A percentile compares a stretch with the other conserved stretches of the same genome.
Conservation (phyloP, 164 flowering plant genomes). For the Nymphaea thermarum region DNA sequence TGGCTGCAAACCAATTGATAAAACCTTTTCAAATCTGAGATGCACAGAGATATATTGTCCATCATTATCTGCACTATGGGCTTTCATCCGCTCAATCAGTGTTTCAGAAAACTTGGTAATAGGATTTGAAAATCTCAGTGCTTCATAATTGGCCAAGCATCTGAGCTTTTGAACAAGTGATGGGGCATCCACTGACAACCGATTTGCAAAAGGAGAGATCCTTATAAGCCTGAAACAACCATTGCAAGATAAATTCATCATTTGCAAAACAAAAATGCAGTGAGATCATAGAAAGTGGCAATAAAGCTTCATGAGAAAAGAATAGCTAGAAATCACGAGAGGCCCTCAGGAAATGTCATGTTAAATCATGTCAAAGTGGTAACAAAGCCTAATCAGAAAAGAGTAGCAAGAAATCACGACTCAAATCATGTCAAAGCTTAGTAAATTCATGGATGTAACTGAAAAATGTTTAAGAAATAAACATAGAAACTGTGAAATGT, state of each 20-base stretch:
- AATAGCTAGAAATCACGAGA: no score
- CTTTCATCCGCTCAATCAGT: conserved; percentile 79
- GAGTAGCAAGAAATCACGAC: no score
- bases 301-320: no score
- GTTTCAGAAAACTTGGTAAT: conserved; percentile 48
- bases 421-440: no score
- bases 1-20: neutral
- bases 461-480: no score
- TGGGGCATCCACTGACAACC: conserved; percentile 84
- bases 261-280: neutral
- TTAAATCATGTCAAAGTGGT: no score
- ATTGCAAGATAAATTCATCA: neutral
- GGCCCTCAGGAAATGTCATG: no score
- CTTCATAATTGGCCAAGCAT: conserved; percentile 94
- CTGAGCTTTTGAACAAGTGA: conserved; percentile 79
- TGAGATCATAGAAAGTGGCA: no score
- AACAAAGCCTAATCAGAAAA: no score
- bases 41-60: conserved; percentile 90
- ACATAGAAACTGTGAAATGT: no score
- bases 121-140: conserved; percentile 65
- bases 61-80: conserved; percentile 48
- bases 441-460: no score
- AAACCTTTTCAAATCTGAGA: conserved; percentile 96
- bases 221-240: conserved; percentile 54
- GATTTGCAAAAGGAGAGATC: conserved; percentile 97